Evolutionary conservation across 257 asterid species (phyloP), one percentile per base, ranked within the genome.

Genomic region (Leptodermis oblonga): DNA sequence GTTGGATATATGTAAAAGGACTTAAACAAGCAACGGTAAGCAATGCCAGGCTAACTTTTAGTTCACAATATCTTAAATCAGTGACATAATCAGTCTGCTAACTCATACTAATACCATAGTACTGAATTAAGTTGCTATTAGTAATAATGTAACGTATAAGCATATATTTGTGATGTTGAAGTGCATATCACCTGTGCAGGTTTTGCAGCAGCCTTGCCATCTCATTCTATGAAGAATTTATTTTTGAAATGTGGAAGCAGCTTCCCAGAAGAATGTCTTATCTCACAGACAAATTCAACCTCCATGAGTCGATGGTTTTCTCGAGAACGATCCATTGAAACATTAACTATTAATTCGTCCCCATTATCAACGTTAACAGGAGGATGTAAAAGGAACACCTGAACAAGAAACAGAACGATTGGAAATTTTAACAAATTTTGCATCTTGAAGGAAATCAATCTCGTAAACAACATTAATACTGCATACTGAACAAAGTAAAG

Each of bases 251-350:
- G 78, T 23, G 83, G 86, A 73, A 74, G 80, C 48, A 55, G 66
- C n/a, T 86, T 73, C 26, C 93, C 96, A 17, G 92, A 82, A 25
- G 76, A 20, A 77, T 78, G 85, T 69, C 48, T 82, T 49, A 90
- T 83, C 82, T 87, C 95, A 68, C 81, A 81, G 67, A 69, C 73
- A 39, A 90, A 76, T 58, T 90, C 90, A 45, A 85, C 92, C 80
- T 90, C 95, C 89, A 94, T 79, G 80, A 94, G 77, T 62, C 99
- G 91, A 70, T 94, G 98, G 77, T 89, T 91, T 26, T 89, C 88
- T 82, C 82, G 87, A 68, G 93, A 79, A 4, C 98, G 98, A 31
- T 42, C 75, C 97, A 91, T 91, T 18, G 79, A 76, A 56, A 91
- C 77, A 34, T 81, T 53, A 53, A 89, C 68, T 15, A 0, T 69